Conservation (phyloP, 192 early-diverging fungal genomes). For the Gigaspora rosea region DNA sequence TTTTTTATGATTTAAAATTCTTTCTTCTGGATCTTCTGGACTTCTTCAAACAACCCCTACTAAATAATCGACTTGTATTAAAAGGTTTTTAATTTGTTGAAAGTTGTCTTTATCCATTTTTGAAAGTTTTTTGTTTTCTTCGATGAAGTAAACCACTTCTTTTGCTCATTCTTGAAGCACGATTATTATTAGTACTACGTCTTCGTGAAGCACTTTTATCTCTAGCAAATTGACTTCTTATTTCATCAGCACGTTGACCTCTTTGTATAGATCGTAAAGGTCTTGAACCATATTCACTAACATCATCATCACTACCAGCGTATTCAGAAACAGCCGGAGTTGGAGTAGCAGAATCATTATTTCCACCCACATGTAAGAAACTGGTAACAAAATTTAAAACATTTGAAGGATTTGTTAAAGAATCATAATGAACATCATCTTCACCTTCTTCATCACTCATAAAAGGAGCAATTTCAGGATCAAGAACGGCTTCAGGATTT, state of each 20-base stretch:
- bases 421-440: slow-evolving; percentile 47
- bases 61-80: no score
- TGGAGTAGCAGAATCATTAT: slow-evolving; percentile 11
- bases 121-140: no score
- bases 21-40: no score
- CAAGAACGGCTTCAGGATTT: slow-evolving; percentile 46
- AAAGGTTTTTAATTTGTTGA: no score
- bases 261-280: slow-evolving; percentile 10
- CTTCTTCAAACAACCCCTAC: no score
- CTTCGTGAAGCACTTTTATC: slow-evolving; percentile 48
- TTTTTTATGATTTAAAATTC: no score
- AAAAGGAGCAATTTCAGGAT: slow-evolving; percentile 62
- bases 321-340: slow-evolving; percentile 27
- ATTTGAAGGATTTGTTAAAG: slow-evolving; percentile 43
- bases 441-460: slow-evolving; percentile 70
- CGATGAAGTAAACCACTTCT: slow-evolving; percentile 32
- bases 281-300: slow-evolving; percentile 39
- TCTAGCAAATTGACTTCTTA: slow-evolving; percentile 54
- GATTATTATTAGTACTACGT: slow-evolving; percentile 46
- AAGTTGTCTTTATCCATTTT: no score
- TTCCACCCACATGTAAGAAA: slow-evolving; percentile 14
- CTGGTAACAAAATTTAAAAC: slow-evolving; percentile 36
- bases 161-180: slow-evolving; percentile 38
- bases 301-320: slow-evolving; percentile 50
- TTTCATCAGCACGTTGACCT: slow-evolving; percentile 48